Conservation (phyloP, 169 alveolate genomes). For the Cryptosporidium muris region DNA sequence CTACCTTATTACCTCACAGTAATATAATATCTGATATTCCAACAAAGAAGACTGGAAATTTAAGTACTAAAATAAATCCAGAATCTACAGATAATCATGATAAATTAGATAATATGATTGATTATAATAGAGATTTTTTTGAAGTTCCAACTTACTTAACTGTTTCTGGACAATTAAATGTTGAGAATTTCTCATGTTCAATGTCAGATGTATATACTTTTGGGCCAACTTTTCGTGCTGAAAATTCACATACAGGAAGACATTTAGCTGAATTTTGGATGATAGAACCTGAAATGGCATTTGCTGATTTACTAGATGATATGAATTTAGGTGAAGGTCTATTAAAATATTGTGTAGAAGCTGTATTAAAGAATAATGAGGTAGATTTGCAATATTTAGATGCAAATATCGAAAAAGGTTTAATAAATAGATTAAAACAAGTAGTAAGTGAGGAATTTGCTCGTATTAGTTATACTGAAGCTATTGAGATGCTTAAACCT, state of each 20-base stretch:
- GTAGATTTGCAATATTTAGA: conserved; percentile 91
- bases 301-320: conserved; percentile 91
- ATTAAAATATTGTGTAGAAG: conserved; percentile 91
- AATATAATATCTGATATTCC: conserved; percentile 8
- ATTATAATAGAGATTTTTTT: conserved; percentile 94
- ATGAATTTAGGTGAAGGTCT: conserved; percentile 97
- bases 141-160: conserved; percentile 94
- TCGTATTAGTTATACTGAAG: conserved; percentile 97
- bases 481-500: conserved; percentile 87
- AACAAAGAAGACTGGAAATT: neutral
- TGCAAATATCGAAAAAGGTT: conserved; percentile 86
- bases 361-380: conserved; percentile 89
- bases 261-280: conserved; percentile 99
- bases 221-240: conserved; percentile 99
- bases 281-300: conserved; percentile 99
- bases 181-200: conserved; percentile 93
- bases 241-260: conserved; percentile 95
- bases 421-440: conserved; percentile 87
- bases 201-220: conserved; percentile 97
- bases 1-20: conserved; percentile 84
- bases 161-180: conserved; percentile 96
- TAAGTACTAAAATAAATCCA: too few relatives aligned
- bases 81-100: conserved; percentile 8
- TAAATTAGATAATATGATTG: conserved; percentile 79
- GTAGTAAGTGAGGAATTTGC: conserved; percentile 88